Conservation (phyloP, 768 basidiomycete species). For the Lactarius vividus region DNA sequence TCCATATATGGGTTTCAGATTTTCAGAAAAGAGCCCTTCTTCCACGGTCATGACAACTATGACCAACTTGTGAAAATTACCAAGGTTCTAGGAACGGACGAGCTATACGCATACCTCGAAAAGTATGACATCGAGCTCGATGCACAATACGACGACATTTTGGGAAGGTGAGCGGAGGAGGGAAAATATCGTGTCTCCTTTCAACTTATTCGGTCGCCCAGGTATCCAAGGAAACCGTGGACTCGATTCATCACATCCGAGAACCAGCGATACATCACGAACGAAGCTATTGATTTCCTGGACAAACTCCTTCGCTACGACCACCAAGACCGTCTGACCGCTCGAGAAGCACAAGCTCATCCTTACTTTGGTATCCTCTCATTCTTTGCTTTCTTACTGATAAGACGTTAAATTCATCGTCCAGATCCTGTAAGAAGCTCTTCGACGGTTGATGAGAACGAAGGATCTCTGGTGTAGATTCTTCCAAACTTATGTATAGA, state of each 20-base stretch:
- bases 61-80: slow-evolving; percentile 98
- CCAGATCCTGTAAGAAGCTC: slow-evolving; percentile 68
- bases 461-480: slow-evolving; percentile 44
- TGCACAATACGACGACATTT: slow-evolving; percentile 92
- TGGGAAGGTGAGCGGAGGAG: slow-evolving; percentile 61
- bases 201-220: slow-evolving; percentile 32
- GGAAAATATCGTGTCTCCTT: slow-evolving; percentile 14
- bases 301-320: slow-evolving; percentile 96
- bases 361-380: slow-evolving; percentile 77
- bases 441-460: slow-evolving; percentile 58
- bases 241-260: slow-evolving; percentile 92
- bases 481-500: slow-evolving; percentile 18
- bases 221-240: slow-evolving; percentile 95
- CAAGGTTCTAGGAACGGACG: slow-evolving; percentile 96
- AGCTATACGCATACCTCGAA: slow-evolving; percentile 87
- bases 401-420: slow-evolving; percentile 27
- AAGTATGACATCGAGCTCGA: slow-evolving; percentile 96
- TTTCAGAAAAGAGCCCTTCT: slow-evolving; percentile 98
- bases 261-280: slow-evolving; percentile 94
- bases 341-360: slow-evolving; percentile 87
- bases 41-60: slow-evolving; percentile 99
- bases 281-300: slow-evolving; percentile 93
- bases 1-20: slow-evolving; percentile 52
- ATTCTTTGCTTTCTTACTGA: slow-evolving; percentile 22
- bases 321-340: slow-evolving; percentile 94